Evolutionary conservation across 257 asterid species (phyloP).

Genomic region (Parsonsia alboflavescens): DNA sequence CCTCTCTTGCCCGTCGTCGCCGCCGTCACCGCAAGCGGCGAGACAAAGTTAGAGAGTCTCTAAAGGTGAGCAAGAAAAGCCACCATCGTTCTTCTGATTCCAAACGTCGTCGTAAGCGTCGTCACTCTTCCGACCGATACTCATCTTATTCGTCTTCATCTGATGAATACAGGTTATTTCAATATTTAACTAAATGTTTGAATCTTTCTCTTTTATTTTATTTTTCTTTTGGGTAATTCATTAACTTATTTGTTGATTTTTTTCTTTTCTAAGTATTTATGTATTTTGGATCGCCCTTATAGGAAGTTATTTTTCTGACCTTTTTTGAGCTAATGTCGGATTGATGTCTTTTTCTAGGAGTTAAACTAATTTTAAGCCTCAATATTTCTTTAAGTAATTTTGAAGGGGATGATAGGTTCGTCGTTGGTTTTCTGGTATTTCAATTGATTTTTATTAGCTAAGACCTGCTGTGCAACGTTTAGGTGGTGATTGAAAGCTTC

Average conservation of each 20-base stretch:
- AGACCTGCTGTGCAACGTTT: not conserved
- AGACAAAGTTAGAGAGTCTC: slow-evolving; percentile 40
- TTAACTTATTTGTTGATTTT: not conserved
- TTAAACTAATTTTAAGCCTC: not conserved
- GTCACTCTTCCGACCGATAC: slow-evolving; percentile 57
- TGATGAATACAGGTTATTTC: slow-evolving; percentile 50
- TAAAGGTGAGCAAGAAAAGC: slow-evolving; percentile 59
- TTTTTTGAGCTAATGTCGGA: not conserved
- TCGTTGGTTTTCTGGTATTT: not conserved
- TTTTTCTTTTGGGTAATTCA: not conserved
- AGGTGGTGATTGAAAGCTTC: not conserved
- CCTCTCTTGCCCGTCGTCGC: slow-evolving; percentile 34
- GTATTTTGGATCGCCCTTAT: not conserved
- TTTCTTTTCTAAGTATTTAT: not conserved
- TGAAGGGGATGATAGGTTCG: not conserved
- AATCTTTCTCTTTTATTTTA: not conserved
- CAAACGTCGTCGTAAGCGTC: slow-evolving; percentile 68
- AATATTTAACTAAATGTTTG: not conserved
- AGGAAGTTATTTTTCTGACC: not conserved
- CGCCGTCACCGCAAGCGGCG: slow-evolving; percentile 43
- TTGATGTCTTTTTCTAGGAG: not conserved
- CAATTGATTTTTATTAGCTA: not conserved
- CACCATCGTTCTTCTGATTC: slow-evolving; percentile 39
- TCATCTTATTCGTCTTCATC: slow-evolving; percentile 37
- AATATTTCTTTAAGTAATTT: not conserved